Base-by-base conservation (phyloP, 2,329 filamentous ascomycete species). In the Pseudogymnoascus sp. region DNA sequence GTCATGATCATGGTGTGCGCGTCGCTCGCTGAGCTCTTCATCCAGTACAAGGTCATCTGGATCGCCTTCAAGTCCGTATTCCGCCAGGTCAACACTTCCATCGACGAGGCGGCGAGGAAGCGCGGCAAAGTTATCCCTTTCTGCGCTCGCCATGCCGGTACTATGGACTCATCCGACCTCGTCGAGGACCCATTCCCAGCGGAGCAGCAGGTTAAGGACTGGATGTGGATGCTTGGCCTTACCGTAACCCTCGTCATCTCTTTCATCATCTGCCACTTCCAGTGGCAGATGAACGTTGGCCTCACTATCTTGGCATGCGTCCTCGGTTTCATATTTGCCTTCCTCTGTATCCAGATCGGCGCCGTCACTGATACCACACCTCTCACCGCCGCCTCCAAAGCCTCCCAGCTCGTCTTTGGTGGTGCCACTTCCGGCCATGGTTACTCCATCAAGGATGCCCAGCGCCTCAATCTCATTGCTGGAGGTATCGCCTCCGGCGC, bases 401-500 rank as follows among this genome's bases (percentile, higher is more conserved):
- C 86, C 3, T 87, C 85, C 1, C 87, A 89, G 76, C 82, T 89
- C 63, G 80, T 89, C 62, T 85, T 87, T 56, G 86, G 86, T 67
- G 86, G 82, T 60, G 85, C 85, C 31, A 88, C 86, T 37, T 79
- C 80, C 40, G 79, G 81, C 66, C 77, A 82, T 63, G 75, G 80
- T 66, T 82, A 80, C 73, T 69, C 74, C 1, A 67, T 82, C 63
- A 68, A 75, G 5, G 73, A 82, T 14, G 84, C 86, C 0, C 87
- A 88, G 75, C 77, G 79, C 60, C 80, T 89, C 74, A 89, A 89
- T 76, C 74, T 89, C 31, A 80, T 88, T 34, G 86, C 86, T 43
- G 86, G 86, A 66, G 77, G 77, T 69, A 77, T 85, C 42, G 82
- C 82, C 6, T 80, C 80, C 0, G 82, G 82, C 63, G 80, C 80